Conservation (phyloP, 257 asterid species). For the Salvia hispanica region DNA sequence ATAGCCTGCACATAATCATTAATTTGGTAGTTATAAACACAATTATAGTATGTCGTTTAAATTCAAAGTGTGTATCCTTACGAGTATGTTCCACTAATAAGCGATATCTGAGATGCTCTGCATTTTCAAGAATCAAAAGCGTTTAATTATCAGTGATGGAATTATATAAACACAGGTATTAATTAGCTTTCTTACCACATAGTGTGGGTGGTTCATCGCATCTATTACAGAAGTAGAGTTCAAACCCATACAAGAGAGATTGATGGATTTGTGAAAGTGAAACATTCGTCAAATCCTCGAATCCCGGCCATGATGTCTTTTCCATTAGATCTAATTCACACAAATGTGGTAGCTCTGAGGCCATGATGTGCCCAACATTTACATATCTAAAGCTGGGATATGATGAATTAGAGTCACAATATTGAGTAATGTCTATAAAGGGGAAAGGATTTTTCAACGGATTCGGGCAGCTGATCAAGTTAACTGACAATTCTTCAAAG, state of each 20-base stretch:
- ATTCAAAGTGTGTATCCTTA: no score
- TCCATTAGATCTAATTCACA: background rate
- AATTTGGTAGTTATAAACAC: no score
- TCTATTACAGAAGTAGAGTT: background rate
- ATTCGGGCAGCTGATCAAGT: slow-evolving; percentile 14
- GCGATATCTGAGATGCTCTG: no score
- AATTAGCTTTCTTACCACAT: no score
- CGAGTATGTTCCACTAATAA: no score
- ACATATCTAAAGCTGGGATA: background rate
- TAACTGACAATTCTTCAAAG: background rate
- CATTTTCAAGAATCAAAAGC: no score
- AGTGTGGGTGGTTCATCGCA: no score
- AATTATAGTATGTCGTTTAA: no score
- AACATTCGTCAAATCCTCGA: background rate
- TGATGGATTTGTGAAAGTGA: slow-evolving; percentile 10
- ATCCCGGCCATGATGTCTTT: slow-evolving; percentile 20
- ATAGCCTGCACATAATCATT: no score
- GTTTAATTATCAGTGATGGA: no score
- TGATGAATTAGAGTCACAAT: background rate
- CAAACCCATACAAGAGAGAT: slow-evolving; percentile 19
- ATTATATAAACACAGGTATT: no score
- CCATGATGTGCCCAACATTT: background rate
- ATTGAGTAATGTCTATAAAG: background rate
- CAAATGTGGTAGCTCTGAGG: background rate
- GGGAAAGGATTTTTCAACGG: slow-evolving; percentile 1